Conservation (phyloP, 2,329 filamentous ascomycete genomes). For the Colletotrichum salicis region DNA sequence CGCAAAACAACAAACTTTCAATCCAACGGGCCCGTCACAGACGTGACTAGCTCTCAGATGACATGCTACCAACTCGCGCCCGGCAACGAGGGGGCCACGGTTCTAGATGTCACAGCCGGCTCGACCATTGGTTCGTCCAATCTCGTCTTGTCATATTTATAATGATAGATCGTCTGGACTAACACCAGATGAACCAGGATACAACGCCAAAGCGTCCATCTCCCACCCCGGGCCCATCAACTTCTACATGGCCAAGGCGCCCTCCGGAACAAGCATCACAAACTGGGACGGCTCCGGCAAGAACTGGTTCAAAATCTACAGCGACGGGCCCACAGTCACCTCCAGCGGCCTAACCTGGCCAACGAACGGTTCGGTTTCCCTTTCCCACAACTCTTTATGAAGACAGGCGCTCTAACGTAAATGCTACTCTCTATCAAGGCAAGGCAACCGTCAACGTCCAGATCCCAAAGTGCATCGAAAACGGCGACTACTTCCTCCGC, state of each 20-base stretch:
- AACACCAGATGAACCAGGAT: slow-evolving; percentile 14
- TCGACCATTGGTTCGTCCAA: slow-evolving; percentile 34
- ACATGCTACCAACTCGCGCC: slow-evolving; percentile 60
- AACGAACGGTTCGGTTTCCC: slow-evolving; percentile 44
- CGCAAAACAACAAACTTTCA: slow-evolving; percentile 62
- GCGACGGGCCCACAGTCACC: slow-evolving; percentile 51
- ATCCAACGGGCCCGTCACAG: slow-evolving; percentile 59
- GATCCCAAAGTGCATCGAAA: slow-evolving; percentile 55
- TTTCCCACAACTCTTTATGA: no score
- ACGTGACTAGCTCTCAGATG: slow-evolving; percentile 58
- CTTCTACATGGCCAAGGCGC: slow-evolving; percentile 52
- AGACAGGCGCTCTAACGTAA: neutral
- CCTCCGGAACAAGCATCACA: slow-evolving; percentile 44
- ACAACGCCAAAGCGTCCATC: slow-evolving; percentile 52
- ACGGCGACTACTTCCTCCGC: slow-evolving; percentile 61
- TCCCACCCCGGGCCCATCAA: slow-evolving; percentile 55
- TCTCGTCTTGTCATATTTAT: no score
- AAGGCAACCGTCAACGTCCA: slow-evolving; percentile 49
- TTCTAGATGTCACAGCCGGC: slow-evolving; percentile 45
- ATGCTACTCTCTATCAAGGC: slow-evolving; percentile 35
- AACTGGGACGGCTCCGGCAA: slow-evolving; percentile 50
- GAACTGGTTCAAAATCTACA: slow-evolving; percentile 57
- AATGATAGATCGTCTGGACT: neutral
- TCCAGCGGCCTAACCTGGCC: slow-evolving; percentile 52
- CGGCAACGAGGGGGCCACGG: slow-evolving; percentile 55